Conservation (phyloP, 2,329 filamentous ascomycete species). For the Chaetomium strumarium region DNA sequence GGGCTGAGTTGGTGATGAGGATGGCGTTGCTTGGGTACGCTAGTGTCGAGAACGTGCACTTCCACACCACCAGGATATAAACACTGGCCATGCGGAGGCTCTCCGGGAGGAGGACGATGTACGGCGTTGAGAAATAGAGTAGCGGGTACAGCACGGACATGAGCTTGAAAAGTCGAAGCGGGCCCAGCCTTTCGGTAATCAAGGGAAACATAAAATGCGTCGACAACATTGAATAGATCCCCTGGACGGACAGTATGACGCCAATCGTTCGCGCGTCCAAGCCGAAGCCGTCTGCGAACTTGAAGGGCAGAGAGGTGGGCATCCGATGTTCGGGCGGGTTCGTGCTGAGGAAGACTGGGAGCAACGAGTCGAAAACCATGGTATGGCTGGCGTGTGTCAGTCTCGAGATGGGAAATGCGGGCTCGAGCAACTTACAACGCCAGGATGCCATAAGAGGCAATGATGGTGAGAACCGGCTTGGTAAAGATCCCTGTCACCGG, state of each 20-base stretch:
- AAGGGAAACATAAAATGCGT: slow-evolving; percentile 80
- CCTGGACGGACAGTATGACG: slow-evolving; percentile 81
- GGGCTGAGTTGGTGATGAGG: slow-evolving; percentile 80
- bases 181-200: slow-evolving; percentile 68
- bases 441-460: slow-evolving; percentile 83
- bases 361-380: slow-evolving; percentile 90
- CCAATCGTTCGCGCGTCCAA: slow-evolving; percentile 80
- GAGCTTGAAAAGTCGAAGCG: slow-evolving; percentile 74
- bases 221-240: slow-evolving; percentile 80
- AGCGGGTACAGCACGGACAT: slow-evolving; percentile 78
- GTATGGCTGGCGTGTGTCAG: slow-evolving; percentile 62
- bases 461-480: slow-evolving; percentile 76
- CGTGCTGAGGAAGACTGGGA: slow-evolving; percentile 86
- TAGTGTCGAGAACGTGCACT: slow-evolving; percentile 87
- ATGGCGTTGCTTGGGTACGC: slow-evolving; percentile 88
- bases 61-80: slow-evolving; percentile 75
- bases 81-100: slow-evolving; percentile 66
- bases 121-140: slow-evolving; percentile 82
- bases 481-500: slow-evolving; percentile 60
- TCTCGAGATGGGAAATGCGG: background rate
- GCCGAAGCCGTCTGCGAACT: slow-evolving; percentile 81
- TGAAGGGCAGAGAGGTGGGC: slow-evolving; percentile 66
- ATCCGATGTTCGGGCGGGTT: slow-evolving; percentile 42
- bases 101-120: slow-evolving; percentile 76
- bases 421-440: slow-evolving; percentile 70